Evolutionary conservation across 768 basidiomycete species (phyloP).

Genomic region (Boletus speciosus): DNA sequence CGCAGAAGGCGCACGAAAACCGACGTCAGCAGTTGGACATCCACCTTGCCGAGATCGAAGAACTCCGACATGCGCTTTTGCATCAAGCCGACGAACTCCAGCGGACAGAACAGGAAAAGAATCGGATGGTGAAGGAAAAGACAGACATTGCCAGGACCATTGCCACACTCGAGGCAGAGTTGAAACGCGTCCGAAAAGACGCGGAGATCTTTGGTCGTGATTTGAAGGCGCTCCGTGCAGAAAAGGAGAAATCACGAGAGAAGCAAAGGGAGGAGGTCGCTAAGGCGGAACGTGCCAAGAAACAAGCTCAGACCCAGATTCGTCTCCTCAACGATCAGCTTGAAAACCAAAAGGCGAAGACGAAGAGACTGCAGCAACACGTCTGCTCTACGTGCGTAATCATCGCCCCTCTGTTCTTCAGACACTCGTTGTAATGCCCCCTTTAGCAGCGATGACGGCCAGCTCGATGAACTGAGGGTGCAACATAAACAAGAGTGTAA

Average conservation of each 20-base stretch:
- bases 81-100: slow-evolving; percentile 61
- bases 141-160: slow-evolving; percentile 64
- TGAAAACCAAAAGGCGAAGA: slow-evolving; percentile 45
- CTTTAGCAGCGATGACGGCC: slow-evolving; percentile 45
- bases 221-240: slow-evolving; percentile 58
- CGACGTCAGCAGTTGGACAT: slow-evolving; percentile 72
- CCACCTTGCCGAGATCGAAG: slow-evolving; percentile 68
- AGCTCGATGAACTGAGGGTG: slow-evolving; percentile 51
- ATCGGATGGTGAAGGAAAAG: slow-evolving; percentile 59
- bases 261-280: slow-evolving; percentile 53
- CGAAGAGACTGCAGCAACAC: slow-evolving; percentile 45
- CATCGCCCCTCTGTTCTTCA: background rate
- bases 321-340: slow-evolving; percentile 65
- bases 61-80: slow-evolving; percentile 65
- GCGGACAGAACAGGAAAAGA: slow-evolving; percentile 59
- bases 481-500: slow-evolving; percentile 88
- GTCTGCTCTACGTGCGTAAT: slow-evolving; percentile 56
- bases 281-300: slow-evolving; percentile 59
- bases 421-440: background rate
- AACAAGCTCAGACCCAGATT: slow-evolving; percentile 65
- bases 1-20: slow-evolving; percentile 65
- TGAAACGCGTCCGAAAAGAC: slow-evolving; percentile 69
- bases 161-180: slow-evolving; percentile 65
- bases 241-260: slow-evolving; percentile 62
- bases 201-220: slow-evolving; percentile 79